Percentiles rank a stretch among this genome's conserved stretches.
These are phyloP conservation scores for Penicillium mononematosum DNA, from an alignment of 495 filamentous ascomycete genomes.

Conservation along the genomic window DNA sequence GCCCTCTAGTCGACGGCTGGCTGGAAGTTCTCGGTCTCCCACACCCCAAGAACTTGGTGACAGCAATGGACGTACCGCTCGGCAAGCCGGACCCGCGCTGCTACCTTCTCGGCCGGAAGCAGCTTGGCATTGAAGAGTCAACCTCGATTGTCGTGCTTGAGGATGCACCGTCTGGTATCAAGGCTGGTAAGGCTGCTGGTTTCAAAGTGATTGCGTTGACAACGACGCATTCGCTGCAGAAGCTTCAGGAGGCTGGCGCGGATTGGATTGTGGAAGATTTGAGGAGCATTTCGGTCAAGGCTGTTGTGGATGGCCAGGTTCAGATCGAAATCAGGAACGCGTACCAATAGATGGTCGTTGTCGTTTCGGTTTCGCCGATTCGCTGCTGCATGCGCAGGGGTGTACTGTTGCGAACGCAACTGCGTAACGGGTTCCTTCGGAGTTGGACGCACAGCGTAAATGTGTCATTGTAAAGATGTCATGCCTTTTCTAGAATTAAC, in stretches of 20 bases:
- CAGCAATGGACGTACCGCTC: conserved; percentile 78
- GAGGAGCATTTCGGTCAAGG: conserved; percentile 61
- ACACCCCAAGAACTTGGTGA: conserved; percentile 69
- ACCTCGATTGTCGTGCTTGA: conserved; percentile 75
- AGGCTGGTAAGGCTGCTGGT: conserved; percentile 82
- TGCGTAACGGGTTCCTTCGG: conserved; percentile 9
- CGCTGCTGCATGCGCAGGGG: conserved; percentile 6
- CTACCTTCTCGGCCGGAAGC: conserved; percentile 69
- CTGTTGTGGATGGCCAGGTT: conserved; percentile 50
- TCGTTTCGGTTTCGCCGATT: neutral
- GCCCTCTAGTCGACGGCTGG: conserved; percentile 83
- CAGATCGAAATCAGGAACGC: conserved; percentile 53
- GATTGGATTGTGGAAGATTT: conserved; percentile 89
- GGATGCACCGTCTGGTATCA: conserved; percentile 90
- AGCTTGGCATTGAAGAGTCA: conserved; percentile 56
- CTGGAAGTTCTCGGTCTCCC: conserved; percentile 74
- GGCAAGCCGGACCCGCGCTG: conserved; percentile 87
- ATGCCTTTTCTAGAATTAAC: conserved; percentile 7
- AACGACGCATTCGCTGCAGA: conserved; percentile 75
- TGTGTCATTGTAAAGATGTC: neutral
- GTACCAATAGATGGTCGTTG: conserved; percentile 32
- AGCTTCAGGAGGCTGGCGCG: conserved; percentile 69
- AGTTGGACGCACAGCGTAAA: conserved; percentile 10
- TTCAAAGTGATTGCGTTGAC: conserved; percentile 85
- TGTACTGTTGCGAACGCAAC: neutral